Evolutionary conservation across 2,329 filamentous ascomycete genomes (phyloP).

Genomic region (Aspergillus ochraceoroseus): DNA sequence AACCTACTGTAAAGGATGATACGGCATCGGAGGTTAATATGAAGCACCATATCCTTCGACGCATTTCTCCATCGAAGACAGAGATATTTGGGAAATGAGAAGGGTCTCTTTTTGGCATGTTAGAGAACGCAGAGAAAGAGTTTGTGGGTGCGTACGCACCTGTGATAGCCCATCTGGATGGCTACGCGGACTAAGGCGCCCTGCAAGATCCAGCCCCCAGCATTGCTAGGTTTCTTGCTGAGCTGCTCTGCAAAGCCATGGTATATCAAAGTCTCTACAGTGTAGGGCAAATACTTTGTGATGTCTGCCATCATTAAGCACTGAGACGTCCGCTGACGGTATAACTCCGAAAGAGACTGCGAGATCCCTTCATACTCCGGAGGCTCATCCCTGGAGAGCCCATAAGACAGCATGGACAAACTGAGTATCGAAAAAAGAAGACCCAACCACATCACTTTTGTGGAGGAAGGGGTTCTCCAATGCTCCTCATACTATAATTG

Average conservation of each 20-base stretch:
- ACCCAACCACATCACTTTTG: too few relatives aligned
- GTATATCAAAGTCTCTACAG: background rate
- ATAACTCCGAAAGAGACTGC: too few relatives aligned
- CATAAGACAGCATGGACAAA: too few relatives aligned
- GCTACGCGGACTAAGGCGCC: constrained; percentile 49
- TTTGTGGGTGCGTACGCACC: too few relatives aligned
- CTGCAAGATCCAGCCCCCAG: background rate
- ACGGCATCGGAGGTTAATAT: constrained; percentile 54
- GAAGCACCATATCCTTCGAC: constrained; percentile 37
- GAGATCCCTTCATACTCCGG: too few relatives aligned
- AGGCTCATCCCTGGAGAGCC: too few relatives aligned
- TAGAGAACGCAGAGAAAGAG: too few relatives aligned
- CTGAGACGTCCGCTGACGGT: too few relatives aligned
- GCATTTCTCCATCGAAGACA: constrained; percentile 52
- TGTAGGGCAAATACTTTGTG: background rate
- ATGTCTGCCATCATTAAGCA: background rate
- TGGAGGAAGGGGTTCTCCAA: too few relatives aligned
- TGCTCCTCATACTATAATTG: too few relatives aligned
- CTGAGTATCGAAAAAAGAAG: too few relatives aligned
- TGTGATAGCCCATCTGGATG: constrained; percentile 58
- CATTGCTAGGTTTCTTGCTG: background rate
- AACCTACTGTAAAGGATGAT: constrained; percentile 57
- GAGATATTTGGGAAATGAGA: constrained; percentile 48
- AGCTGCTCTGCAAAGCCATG: background rate
- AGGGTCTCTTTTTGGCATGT: too few relatives aligned